Evolutionary conservation across 2,329 filamentous ascomycete species (phyloP).

Genomic region (Colletotrichum kahawae): DNA sequence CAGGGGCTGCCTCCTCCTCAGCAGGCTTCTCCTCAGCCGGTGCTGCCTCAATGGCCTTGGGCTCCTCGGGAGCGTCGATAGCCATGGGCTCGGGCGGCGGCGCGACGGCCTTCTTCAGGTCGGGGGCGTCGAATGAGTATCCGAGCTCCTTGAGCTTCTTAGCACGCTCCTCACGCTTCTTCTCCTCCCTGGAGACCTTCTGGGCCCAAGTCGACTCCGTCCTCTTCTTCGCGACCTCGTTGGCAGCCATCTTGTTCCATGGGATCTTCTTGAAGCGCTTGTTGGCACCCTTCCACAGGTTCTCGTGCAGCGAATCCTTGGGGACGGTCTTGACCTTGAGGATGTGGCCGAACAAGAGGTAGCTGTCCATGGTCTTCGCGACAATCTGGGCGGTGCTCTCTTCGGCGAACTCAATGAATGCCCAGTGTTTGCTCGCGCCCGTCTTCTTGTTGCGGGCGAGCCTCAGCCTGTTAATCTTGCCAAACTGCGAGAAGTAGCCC

Average conservation of each 20-base stretch:
- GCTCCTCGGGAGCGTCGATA: slow-evolving; percentile 35
- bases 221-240: slow-evolving; percentile 73
- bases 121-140: slow-evolving; percentile 81
- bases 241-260: slow-evolving; percentile 84
- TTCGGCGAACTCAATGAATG: slow-evolving; percentile 89
- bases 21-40: slow-evolving; percentile 41
- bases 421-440: slow-evolving; percentile 90
- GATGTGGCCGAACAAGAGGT: slow-evolving; percentile 93
- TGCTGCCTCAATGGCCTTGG: slow-evolving; percentile 35
- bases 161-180: slow-evolving; percentile 70
- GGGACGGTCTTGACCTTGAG: slow-evolving; percentile 85
- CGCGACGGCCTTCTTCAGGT: slow-evolving; percentile 63
- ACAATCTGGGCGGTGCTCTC: slow-evolving; percentile 85
- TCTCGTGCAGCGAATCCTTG: slow-evolving; percentile 76
- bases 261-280: slow-evolving; percentile 78
- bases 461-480: slow-evolving; percentile 71
- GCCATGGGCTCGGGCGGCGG: slow-evolving; percentile 40
- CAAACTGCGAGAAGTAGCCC: slow-evolving; percentile 93
- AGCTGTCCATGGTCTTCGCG: slow-evolving; percentile 96
- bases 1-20: slow-evolving; percentile 30
- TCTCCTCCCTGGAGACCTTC: slow-evolving; percentile 75
- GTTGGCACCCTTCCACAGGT: slow-evolving; percentile 90
- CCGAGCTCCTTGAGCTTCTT: slow-evolving; percentile 80
- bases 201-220: slow-evolving; percentile 80
- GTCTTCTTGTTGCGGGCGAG: slow-evolving; percentile 91